Base-by-base conservation (phyloP, 2,329 filamentous ascomycete genomes). In the Paraconiothyrium brasiliense region DNA sequence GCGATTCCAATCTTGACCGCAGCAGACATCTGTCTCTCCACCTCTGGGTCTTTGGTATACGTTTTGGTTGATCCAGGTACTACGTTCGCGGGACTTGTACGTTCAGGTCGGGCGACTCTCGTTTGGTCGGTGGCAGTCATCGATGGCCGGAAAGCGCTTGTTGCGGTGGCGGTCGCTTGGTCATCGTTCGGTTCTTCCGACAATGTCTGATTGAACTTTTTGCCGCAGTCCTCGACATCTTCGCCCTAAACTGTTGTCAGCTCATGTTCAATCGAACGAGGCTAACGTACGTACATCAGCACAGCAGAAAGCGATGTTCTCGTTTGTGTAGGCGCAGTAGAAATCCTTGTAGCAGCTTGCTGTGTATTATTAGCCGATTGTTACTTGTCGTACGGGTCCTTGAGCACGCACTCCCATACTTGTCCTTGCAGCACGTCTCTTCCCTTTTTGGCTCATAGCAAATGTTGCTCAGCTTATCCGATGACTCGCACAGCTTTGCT, bases 371-470 rank as follows among this genome's bases (percentile, higher is more conserved):
- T 30, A 64, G 55, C 20, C 22, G 16, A 6, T 37, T 11, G 14
- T 47, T 13, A 43, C 16, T 27, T 6, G 27, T 32, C 24, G 27
- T 35, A 14, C 6, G 22, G n/a, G 16, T 16, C 8, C 16, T 10
- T 13, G 24, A 16, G 16, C 16, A 58, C 62, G 10, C 51, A 64
- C 64, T 62, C 11, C 62, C 62, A 34, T 59, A 64, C 7, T 35
- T 14, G 27, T 65, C 65, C 30, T 60, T 47, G 54, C 65, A 67
- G 48, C 65, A 67, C 24, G 58, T 60, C 39, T 67, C 65, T 50
- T 57, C 59, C n/a, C 22, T 32, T 6, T 58, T 39, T 3, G 65
- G 65, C 50, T 67, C 62, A 37, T 62, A 67, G 55, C 64, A 64
- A 8, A 64, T 59, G 43, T 67, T 62, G 8, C n/a, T 22, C n/a